Evolutionary conservation across 257 asterid genomes (phyloP), one percentile per base, ranked within the genome.

Genomic region (Solanum arcanum): DNA sequence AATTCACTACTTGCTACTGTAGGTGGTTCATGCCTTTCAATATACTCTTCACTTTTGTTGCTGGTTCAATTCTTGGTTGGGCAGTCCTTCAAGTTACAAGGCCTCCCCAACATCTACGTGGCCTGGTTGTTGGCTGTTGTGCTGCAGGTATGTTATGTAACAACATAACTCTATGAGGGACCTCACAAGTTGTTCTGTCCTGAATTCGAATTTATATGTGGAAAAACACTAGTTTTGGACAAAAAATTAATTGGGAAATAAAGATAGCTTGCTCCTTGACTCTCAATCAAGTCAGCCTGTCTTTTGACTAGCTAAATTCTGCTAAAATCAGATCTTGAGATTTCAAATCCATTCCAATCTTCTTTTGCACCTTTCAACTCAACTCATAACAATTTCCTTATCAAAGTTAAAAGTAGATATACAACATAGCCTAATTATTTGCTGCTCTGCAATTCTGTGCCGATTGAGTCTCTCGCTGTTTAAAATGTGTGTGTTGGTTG

Each of bases 1-100:
- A 83, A 83, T 78, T 12, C 64, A 27, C 83, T 83, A 27, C 83
- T 83, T 74, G 66, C 86, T 74, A 86, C 86, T 90, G 90, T 92
- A 96, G 98, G 98, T 94, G 98, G 99, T 96, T 93, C 93, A 95
- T 96, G 99, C 98, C 98, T 29, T 74, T 96, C 64, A 95, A 96
- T 88, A 92, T 95, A 86, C 94, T 96, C 20, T 8, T 92, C 89
- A 96, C 99, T 1, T 96, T 94, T 91, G 90, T 96, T 86, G 37
- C 92, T 84, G 99, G 99, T 78, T 94, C 99, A 9, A 81, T 93
- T 86, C 94, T 96, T 72, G 98, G 99, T 86, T 94, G 97, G 97
- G 91, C 68, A 41, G 94, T 95, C 91, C 89, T 94, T 91, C 93
- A 86, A 59, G 78, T 95, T 75, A 93, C 98, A 56, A 92, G 92